phyloP scores from a whole-genome alignment of 108 stramenopile species.

The Skeletonema costatum region DNA sequence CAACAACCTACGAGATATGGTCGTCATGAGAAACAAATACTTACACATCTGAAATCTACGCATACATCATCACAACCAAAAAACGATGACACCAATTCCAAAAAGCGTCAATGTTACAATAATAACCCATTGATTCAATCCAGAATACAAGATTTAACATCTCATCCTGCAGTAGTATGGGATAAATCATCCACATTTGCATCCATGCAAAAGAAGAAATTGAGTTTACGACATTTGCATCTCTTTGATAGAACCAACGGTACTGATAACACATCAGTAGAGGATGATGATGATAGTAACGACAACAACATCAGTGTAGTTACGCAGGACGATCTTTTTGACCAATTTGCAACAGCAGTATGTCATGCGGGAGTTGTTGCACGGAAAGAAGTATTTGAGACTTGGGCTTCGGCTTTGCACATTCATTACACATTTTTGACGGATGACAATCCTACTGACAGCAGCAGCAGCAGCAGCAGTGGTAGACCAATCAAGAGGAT shows the following conservation, averaged over 20 bases:
- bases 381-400: slow-evolving; percentile 76
- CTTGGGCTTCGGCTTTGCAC: slow-evolving; percentile 67
- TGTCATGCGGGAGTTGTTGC: slow-evolving; percentile 51
- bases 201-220: slow-evolving; percentile 46
- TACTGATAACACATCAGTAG: too few relatives aligned
- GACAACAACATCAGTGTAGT: not conserved
- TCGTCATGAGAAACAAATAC: not conserved
- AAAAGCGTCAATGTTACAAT: not conserved
- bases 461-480: not conserved
- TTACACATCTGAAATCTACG: not conserved
- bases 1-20: not conserved
- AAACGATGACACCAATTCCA: not conserved
- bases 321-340: slow-evolving; percentile 41
- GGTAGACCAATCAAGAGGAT: slow-evolving; percentile 22
- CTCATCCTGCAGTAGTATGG: slow-evolving; percentile 39
- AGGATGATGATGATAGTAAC: not conserved
- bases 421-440: slow-evolving; percentile 52
- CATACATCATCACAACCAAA: not conserved
- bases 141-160: slow-evolving; percentile 21
- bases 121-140: not conserved
- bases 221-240: slow-evolving; percentile 24
- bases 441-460: not conserved
- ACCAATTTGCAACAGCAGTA: slow-evolving; percentile 57
- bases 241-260: slow-evolving; percentile 21
- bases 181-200: slow-evolving; percentile 27